Evolutionary conservation across 148 eudicot genomes (phyloP), one percentile per base, ranked within the genome.

Genomic region (Vaccinium corymbosum): DNA sequence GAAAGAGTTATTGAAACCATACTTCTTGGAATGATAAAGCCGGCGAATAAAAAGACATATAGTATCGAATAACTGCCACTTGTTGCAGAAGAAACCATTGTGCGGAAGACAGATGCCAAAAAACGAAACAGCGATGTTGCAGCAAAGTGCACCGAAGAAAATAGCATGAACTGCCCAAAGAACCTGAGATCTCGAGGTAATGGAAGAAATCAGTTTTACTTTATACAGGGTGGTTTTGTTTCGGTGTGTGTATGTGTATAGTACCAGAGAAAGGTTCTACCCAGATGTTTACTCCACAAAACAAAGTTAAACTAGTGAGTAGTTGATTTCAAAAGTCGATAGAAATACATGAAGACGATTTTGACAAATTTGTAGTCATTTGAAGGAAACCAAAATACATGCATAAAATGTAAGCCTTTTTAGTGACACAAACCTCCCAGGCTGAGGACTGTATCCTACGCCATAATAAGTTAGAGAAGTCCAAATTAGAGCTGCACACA

Each of bases 371-470:
- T n/a, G 5, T 4, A 52, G 8, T 49, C 15, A 78, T 3, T 10
- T 14, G 62, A 13, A 42, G 49, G 75, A 27, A 22, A 76, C 46
- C 3, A 12, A 76, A 15, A 46, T n/a, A 16, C 1, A 27, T 64
- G 8, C 13, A 66, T 0, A 66, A 0, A 25, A 66, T 9, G 32
- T 66, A 22, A 66, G 72, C 72, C 17, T 66, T 66, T 66, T 66
- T 52, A 66, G 73, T n/a, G 77, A 51, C 50, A 76, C 87, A 87
- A 32, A 95, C 98, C 98, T 94, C 49, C 87, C 94, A 70, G 80
- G 88, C 76, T 90, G 92, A 27, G 98, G 98, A 85, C 88, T 83
- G 85, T 83, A 95, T 56, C 98, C 98, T 78, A 95, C 93, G 57
- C 89, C 88, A 80, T 93, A 94, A 76, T 95, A 94, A 35, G 98